A percentile compares a stretch with the other conserved stretches of the same genome.
Evolutionary conservation across 495 filamentous ascomycete genomes (phyloP).

Genomic region (Penicillium cosmopolitanum): DNA sequence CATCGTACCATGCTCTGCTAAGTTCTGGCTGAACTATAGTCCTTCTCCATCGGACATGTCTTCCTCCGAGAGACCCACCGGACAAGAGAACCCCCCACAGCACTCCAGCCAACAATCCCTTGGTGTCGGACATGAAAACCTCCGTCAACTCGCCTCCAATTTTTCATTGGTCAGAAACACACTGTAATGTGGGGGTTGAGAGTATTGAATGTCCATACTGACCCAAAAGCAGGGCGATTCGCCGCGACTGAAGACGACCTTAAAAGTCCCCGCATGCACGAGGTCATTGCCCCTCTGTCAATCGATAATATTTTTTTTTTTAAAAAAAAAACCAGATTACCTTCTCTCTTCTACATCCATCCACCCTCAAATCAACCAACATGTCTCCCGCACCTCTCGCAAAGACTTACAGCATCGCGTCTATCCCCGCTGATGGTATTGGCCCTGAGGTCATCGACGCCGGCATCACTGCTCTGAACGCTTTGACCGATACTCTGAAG

Average conservation of each 20-base stretch:
- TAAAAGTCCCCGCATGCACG: constrained; percentile 21
- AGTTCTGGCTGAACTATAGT: constrained; percentile 6
- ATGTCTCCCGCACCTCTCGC: constrained; percentile 21
- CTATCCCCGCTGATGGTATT: constrained; percentile 59
- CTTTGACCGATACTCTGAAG: constrained; percentile 44
- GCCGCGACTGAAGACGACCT: not conserved
- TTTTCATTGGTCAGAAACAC: constrained; percentile 12
- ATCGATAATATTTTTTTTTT: not conserved
- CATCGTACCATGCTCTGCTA: not conserved
- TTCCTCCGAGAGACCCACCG: constrained; percentile 17
- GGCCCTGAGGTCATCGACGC: constrained; percentile 57
- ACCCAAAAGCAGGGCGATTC: constrained; percentile 12
- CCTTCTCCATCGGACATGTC: constrained; percentile 20
- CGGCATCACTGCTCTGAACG: constrained; percentile 49
- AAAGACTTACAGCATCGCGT: constrained; percentile 50
- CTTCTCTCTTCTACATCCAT: not conserved
- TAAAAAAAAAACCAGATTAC: not conserved
- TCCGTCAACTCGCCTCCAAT: constrained; percentile 9
- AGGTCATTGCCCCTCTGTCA: constrained; percentile 11
- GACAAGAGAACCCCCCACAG: not conserved
- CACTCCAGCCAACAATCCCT: not conserved
- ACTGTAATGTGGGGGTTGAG: constrained; percentile 13
- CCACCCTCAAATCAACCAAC: constrained; percentile 1
- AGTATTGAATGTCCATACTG: constrained; percentile 9
- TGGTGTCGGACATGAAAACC: constrained; percentile 17